These are phyloP conservation scores for Schizophyllum amplum DNA, from an alignment of 1,284 basidiomycete species.

Conservation along the genomic window DNA sequence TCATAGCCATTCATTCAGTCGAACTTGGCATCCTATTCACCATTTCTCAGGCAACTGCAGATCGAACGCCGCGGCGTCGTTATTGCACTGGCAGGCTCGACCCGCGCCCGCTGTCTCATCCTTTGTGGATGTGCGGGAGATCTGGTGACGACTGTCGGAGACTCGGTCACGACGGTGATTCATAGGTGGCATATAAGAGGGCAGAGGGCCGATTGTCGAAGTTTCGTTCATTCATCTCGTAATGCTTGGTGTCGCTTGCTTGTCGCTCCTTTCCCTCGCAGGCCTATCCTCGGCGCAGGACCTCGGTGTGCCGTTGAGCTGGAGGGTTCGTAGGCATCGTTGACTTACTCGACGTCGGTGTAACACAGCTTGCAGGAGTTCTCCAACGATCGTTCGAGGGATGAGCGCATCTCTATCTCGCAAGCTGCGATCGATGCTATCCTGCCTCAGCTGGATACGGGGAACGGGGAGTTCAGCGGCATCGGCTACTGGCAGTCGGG, in stretches of 20 bases:
- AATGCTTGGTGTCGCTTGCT: not conserved
- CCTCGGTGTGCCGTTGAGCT: not conserved
- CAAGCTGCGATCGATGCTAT: slow-evolving; percentile 34
- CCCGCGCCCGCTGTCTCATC: too few relatives aligned
- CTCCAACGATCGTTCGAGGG: slow-evolving; percentile 18
- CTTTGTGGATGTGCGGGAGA: too few relatives aligned
- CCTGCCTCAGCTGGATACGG: slow-evolving; percentile 25
- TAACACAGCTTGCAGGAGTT: not conserved
- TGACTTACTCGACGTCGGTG: not conserved
- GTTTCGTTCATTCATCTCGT: too few relatives aligned
- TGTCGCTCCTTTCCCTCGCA: not conserved
- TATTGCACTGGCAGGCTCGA: too few relatives aligned
- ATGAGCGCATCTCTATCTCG: slow-evolving; percentile 31
- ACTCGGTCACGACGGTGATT: too few relatives aligned
- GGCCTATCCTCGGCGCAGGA: not conserved
- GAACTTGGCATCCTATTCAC: too few relatives aligned
- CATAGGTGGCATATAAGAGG: too few relatives aligned
- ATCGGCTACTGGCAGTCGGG: slow-evolving; percentile 42
- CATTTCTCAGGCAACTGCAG: too few relatives aligned
- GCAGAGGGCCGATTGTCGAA: too few relatives aligned
- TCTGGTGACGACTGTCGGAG: too few relatives aligned
- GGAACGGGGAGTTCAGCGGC: slow-evolving; percentile 32
- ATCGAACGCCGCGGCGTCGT: too few relatives aligned
- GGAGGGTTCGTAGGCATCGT: not conserved
- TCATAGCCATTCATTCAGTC: too few relatives aligned